These are phyloP conservation scores for Daldinia bambusicola DNA, from an alignment of 495 filamentous ascomycete genomes.

Conservation along the genomic window DNA sequence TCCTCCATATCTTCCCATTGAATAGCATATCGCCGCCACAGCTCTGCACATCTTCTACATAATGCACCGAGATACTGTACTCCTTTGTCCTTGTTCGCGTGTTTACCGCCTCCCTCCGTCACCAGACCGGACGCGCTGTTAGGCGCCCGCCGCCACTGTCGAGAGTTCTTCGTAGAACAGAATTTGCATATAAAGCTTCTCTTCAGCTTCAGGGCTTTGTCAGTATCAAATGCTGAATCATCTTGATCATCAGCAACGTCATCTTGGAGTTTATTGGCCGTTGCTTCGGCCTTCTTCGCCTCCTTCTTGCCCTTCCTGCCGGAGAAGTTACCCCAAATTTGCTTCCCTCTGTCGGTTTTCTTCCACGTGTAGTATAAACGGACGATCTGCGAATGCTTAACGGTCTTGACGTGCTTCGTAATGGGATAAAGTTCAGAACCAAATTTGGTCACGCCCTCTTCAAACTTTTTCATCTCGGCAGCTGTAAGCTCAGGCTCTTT, in stretches of 20 bases:
- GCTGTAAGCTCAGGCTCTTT: slow-evolving; percentile 84
- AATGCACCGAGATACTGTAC: slow-evolving; percentile 82
- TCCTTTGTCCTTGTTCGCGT: slow-evolving; percentile 74
- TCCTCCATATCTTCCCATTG: slow-evolving; percentile 97
- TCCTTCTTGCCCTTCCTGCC: slow-evolving; percentile 90
- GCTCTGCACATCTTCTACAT: slow-evolving; percentile 85
- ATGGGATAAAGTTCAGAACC: slow-evolving; percentile 90
- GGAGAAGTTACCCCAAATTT: slow-evolving; percentile 90
- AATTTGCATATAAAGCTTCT: slow-evolving; percentile 95
- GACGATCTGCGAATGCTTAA: slow-evolving; percentile 79
- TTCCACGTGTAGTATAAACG: slow-evolving; percentile 99
- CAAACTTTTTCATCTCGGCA: slow-evolving; percentile 86
- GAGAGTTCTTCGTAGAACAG: slow-evolving; percentile 78
- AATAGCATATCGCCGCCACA: slow-evolving; percentile 95
- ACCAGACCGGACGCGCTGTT: slow-evolving; percentile 76
- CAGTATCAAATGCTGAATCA: slow-evolving; percentile 94
- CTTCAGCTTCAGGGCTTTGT: slow-evolving; percentile 82
- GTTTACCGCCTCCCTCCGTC: slow-evolving; percentile 72
- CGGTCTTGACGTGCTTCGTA: slow-evolving; percentile 84
- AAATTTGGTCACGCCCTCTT: slow-evolving; percentile 89
- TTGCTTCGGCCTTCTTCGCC: slow-evolving; percentile 70
- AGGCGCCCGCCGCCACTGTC: slow-evolving; percentile 93
- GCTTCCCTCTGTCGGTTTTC: slow-evolving; percentile 83
- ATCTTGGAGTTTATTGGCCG: slow-evolving; percentile 79
- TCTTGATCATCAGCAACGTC: slow-evolving; percentile 94